A percentile compares a stretch with the other conserved stretches of the same genome.
phyloP scores from a whole-genome alignment of 2,329 filamentous ascomycete species.

The Phyllosticta paracitricarpa region DNA sequence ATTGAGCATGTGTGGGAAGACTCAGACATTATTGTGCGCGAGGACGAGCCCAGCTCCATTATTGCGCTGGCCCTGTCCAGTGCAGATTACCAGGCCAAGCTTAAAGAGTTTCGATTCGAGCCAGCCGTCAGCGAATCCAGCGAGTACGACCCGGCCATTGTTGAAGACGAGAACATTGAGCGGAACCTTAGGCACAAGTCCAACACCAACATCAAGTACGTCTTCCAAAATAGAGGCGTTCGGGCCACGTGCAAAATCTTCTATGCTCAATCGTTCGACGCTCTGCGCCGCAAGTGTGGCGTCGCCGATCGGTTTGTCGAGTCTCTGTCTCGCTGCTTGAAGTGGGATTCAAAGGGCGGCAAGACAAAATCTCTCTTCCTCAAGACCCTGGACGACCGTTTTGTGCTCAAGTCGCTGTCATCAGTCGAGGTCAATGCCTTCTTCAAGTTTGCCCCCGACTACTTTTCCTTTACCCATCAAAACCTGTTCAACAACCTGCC shows the following conservation, averaged over 20 bases:
- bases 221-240: conserved; percentile 87
- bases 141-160: conserved; percentile 10
- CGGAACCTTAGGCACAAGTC: conserved; percentile 74
- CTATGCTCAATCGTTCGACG: conserved; percentile 96
- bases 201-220: conserved; percentile 90
- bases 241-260: conserved; percentile 98
- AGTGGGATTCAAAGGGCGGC: conserved; percentile 96
- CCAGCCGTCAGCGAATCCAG: conserved; percentile 15
- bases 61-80: conserved; percentile 88
- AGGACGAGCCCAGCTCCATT: conserved; percentile 93
- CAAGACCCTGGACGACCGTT: conserved; percentile 88
- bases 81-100: conserved; percentile 74
- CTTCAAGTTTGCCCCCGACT: conserved; percentile 87
- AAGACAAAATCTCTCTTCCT: conserved; percentile 97
- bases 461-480: conserved; percentile 95
- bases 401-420: conserved; percentile 85
- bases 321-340: conserved; percentile 85
- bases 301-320: conserved; percentile 91
- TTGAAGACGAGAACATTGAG: conserved; percentile 65
- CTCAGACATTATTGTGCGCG: conserved; percentile 91
- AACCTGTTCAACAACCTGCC: conserved; percentile 87
- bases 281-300: conserved; percentile 82
- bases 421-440: conserved; percentile 90
- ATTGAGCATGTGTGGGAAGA: conserved; percentile 95
- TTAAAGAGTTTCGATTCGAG: conserved; percentile 52